A percentile compares a stretch with the other conserved stretches of the same genome.
phyloP scores from a whole-genome alignment of 805 yeast species.

The Saccharomycopsis amapae region DNA sequence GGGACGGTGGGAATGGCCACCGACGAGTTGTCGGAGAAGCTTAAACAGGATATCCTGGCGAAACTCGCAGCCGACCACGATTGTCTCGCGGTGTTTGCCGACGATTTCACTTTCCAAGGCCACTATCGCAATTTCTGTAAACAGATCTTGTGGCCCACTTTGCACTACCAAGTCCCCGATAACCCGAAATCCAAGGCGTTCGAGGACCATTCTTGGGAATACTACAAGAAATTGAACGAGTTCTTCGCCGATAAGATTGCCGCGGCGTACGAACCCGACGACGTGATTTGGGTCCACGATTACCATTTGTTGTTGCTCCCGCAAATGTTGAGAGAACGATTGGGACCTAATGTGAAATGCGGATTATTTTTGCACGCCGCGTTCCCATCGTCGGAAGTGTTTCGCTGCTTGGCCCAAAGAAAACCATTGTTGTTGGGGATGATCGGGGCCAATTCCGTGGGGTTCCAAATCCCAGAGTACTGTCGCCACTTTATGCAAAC shows the following conservation, averaged over 20 bases:
- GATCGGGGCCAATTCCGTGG: conserved; percentile 80
- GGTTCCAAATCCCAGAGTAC: conserved; percentile 89
- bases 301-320: conserved; percentile 88
- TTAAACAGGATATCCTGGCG: conserved; percentile 45
- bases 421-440: conserved; percentile 69
- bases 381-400: conserved; percentile 92
- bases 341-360: conserved; percentile 72
- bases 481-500: conserved; percentile 92
- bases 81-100: conserved; percentile 61
- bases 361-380: conserved; percentile 92
- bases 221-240: conserved; percentile 70
- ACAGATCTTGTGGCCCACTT: conserved; percentile 93
- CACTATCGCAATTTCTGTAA: conserved; percentile 90
- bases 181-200: conserved; percentile 90
- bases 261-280: conserved; percentile 61
- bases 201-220: conserved; percentile 92
- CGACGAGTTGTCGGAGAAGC: conserved; percentile 59
- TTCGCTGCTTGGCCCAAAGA: conserved; percentile 88
- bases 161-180: conserved; percentile 91
- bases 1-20: conserved; percentile 93
- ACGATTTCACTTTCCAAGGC: conserved; percentile 78
- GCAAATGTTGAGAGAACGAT: conserved; percentile 61
- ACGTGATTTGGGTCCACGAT: conserved; percentile 88
- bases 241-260: conserved; percentile 71
- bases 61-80: conserved; percentile 42